phyloP scores from a whole-genome alignment of 148 eudicot genomes.

The Silene uniflora region DNA sequence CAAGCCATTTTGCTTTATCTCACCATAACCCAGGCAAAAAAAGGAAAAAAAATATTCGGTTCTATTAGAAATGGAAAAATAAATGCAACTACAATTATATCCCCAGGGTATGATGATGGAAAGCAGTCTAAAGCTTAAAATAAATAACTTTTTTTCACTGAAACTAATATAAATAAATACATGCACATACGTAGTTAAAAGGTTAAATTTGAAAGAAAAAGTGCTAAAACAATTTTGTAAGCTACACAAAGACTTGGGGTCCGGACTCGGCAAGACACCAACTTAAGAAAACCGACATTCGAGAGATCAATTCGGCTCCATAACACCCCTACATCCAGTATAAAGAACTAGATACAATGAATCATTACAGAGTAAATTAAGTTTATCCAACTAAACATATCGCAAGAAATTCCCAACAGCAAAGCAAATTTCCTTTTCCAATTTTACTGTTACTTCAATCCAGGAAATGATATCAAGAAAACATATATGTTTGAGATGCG shows the following conservation, averaged over 20 bases:
- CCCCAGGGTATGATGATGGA: not conserved
- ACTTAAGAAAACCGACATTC: not conserved
- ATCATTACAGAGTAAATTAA: not conserved
- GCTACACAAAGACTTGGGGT: not conserved
- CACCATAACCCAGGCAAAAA: not conserved
- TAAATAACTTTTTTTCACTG: not conserved
- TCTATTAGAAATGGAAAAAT: not conserved
- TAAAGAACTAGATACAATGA: not conserved
- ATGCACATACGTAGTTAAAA: no score
- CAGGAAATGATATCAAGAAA: not conserved
- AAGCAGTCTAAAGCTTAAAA: not conserved
- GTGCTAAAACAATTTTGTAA: not conserved
- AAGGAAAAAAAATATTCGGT: no score
- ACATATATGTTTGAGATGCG: not conserved
- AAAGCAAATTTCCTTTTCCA: not conserved
- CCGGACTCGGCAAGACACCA: not conserved
- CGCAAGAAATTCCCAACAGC: not conserved
- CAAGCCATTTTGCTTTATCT: not conserved
- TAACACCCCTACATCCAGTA: not conserved
- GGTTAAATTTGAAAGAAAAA: not conserved
- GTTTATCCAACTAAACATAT: conserved; percentile 2
- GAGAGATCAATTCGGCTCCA: not conserved
- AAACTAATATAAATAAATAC: not conserved
- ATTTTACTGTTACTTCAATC: not conserved
- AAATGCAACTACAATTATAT: not conserved